A percentile compares a stretch with the other conserved stretches of the same genome.
Conservation (phyloP, 2,329 filamentous ascomycete species). For the Shiraia bambusicola region DNA sequence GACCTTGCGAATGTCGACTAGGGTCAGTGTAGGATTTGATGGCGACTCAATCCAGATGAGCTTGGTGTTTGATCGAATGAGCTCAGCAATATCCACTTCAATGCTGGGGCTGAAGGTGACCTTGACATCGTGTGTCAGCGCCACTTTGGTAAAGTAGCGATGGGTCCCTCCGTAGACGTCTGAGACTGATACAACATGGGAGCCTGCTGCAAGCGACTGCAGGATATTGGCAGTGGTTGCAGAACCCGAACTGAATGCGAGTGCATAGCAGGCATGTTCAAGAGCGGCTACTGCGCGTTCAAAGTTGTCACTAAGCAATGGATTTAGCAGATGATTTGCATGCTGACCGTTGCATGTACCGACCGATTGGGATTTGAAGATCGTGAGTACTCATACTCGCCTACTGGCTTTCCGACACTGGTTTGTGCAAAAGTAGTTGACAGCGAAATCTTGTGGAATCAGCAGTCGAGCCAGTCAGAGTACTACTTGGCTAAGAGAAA, state of each 20-base stretch:
- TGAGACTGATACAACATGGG: constrained; percentile 92
- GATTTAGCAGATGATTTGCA: constrained; percentile 11
- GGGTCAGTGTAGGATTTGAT: constrained; percentile 87
- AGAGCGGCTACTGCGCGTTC: constrained; percentile 88
- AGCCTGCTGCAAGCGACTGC: constrained; percentile 85
- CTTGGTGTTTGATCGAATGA: constrained; percentile 88
- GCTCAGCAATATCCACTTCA: constrained; percentile 78
- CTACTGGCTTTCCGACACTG: constrained; percentile 81
- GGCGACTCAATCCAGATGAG: constrained; percentile 97
- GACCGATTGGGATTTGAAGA: constrained; percentile 88
- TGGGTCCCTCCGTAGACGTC: constrained; percentile 98
- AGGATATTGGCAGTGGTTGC: constrained; percentile 92
- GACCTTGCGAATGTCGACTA: constrained; percentile 90
- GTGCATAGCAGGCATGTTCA: constrained; percentile 87
- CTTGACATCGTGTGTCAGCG: constrained; percentile 86
- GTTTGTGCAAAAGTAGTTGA: constrained; percentile 96
- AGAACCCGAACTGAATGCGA: constrained; percentile 92
- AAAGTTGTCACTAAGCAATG: constrained; percentile 72
- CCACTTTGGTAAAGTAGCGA: constrained; percentile 98
- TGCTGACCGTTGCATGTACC: constrained; percentile 9
- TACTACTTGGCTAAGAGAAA: constrained; percentile 2
- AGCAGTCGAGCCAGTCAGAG: constrained; percentile 1
- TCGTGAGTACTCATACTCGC: constrained; percentile 88
- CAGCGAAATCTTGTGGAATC: constrained; percentile 69
- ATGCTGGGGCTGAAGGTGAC: constrained; percentile 95